These are phyloP conservation scores for Macrophomina pseudophaseolina DNA, from an alignment of 2,329 filamentous ascomycete species.

Conservation along the genomic window DNA sequence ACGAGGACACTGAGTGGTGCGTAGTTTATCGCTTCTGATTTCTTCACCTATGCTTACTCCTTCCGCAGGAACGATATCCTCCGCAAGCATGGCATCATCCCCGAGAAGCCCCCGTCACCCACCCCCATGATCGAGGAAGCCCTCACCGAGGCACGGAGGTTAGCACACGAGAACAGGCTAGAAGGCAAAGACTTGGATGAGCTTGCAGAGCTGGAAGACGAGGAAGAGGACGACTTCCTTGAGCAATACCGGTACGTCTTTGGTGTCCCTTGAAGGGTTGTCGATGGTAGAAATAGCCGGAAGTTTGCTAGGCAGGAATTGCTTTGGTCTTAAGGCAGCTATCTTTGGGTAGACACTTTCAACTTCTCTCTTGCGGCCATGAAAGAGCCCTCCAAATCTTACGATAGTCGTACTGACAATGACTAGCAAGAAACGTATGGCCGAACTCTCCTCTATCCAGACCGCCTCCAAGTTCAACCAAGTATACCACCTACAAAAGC, in stretches of 20 bases:
- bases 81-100: constrained; percentile 93
- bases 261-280: not conserved
- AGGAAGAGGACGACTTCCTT: constrained; percentile 92
- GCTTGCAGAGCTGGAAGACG: constrained; percentile 89
- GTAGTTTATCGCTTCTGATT: not conserved
- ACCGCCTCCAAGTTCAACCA: constrained; percentile 82
- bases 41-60: constrained; percentile 24
- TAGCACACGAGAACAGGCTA: constrained; percentile 89
- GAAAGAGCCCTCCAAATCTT: not conserved
- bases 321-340: no score
- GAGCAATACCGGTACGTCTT: constrained; percentile 73
- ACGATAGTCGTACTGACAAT: not conserved
- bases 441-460: constrained; percentile 76
- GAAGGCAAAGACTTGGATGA: constrained; percentile 96
- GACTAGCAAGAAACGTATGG: constrained; percentile 76
- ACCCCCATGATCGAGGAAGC: constrained; percentile 97
- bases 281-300: not conserved
- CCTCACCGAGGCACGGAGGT: constrained; percentile 76
- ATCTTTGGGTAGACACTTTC: no score
- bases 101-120: constrained; percentile 95
- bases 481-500: constrained; percentile 93
- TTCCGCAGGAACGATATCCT: constrained; percentile 92
- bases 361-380: no score
- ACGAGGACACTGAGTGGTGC: constrained; percentile 97
- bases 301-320: no score